These are phyloP conservation scores for Penicillium sp. DNA, from an alignment of 2,329 filamentous ascomycete genomes.

Conservation along the genomic window DNA sequence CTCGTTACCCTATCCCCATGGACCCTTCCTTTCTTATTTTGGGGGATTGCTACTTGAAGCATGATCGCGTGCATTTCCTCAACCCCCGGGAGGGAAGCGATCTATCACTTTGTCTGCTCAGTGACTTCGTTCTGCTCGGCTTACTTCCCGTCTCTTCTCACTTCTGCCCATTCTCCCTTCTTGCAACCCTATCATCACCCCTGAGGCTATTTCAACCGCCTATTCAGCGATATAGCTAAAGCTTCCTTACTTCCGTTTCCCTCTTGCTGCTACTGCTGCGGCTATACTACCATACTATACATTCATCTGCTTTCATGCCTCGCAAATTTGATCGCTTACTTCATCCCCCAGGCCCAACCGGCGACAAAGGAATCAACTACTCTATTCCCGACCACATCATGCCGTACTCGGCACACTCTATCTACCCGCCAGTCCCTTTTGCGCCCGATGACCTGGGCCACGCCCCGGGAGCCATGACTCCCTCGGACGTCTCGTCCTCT, in stretches of 20 bases:
- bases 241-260: neutral
- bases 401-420: slow-evolving; percentile 43
- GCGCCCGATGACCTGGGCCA: slow-evolving; percentile 43
- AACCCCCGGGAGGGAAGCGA: slow-evolving; percentile 1
- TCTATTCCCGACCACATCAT: slow-evolving; percentile 45
- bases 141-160: slow-evolving; percentile 1
- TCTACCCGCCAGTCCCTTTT: slow-evolving; percentile 45
- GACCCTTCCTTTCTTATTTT: slow-evolving; percentile 17
- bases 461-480: slow-evolving; percentile 41
- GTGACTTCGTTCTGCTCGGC: neutral
- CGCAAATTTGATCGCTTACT: slow-evolving; percentile 31
- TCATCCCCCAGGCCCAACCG: slow-evolving; percentile 26
- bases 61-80: slow-evolving; percentile 26
- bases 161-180: neutral
- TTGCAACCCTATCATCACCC: neutral
- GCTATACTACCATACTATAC: neutral
- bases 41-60: slow-evolving; percentile 17
- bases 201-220: neutral
- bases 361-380: slow-evolving; percentile 45
- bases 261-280: neutral
- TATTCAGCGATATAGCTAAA: neutral
- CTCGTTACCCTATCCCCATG: slow-evolving; percentile 7
- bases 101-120: slow-evolving; percentile 1
- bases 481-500: slow-evolving; percentile 48
- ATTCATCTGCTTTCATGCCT: slow-evolving; percentile 6